Percentiles rank a stretch among this genome's conserved stretches.
These are phyloP conservation scores for Salmacisia buchloeana DNA, from an alignment of 1,284 basidiomycete species.

Conservation along the genomic window DNA sequence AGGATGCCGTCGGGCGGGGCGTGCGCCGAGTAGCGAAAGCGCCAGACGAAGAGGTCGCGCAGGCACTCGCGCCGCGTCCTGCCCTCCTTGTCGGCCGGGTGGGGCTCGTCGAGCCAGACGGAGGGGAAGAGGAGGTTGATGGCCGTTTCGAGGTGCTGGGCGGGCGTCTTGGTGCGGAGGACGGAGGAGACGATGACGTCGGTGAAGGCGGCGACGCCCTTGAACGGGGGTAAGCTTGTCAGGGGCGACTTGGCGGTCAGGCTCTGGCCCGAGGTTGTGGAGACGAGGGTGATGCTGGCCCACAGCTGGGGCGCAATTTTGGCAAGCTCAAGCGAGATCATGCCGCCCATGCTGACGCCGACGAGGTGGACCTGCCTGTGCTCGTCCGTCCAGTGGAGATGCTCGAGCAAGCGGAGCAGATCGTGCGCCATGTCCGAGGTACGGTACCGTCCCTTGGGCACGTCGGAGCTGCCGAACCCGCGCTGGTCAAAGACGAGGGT, in stretches of 20 bases:
- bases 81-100: not conserved
- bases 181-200: constrained; percentile 51
- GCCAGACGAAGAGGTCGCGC: constrained; percentile 57
- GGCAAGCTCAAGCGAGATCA: constrained; percentile 61
- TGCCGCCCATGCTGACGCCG: constrained; percentile 75
- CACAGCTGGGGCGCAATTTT: constrained; percentile 13
- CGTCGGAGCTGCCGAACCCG: constrained; percentile 71
- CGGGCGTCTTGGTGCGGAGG: constrained; percentile 56
- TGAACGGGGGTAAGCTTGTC: constrained; percentile 13
- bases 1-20: constrained; percentile 64
- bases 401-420: constrained; percentile 61
- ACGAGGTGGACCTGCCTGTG: constrained; percentile 64
- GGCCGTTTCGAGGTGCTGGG: constrained; percentile 59
- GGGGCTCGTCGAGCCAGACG: constrained; percentile 57
- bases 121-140: constrained; percentile 61
- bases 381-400: constrained; percentile 65
- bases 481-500: constrained; percentile 79
- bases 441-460: constrained; percentile 54
- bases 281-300: constrained; percentile 32
- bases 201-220: constrained; percentile 50
- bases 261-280: constrained; percentile 34
- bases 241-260: constrained; percentile 10
- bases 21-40: constrained; percentile 59
- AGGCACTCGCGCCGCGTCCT: not conserved
- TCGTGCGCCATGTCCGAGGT: constrained; percentile 76